Conservation (phyloP, 495 filamentous ascomycete species). For the Aspergillus homomorphus region DNA sequence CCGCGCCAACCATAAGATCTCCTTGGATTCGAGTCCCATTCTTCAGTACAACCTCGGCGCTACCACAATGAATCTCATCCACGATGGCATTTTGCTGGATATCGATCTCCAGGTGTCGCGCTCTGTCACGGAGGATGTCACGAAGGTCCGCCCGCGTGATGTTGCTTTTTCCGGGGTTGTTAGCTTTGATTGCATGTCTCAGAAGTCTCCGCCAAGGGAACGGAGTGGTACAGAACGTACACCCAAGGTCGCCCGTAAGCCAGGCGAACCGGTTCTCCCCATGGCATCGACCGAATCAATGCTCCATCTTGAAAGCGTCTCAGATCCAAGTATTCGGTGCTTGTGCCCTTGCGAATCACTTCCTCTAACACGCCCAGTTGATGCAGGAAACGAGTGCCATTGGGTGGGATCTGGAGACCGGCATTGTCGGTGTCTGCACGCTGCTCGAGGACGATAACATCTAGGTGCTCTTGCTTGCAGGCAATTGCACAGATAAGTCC, state of each 20-base stretch:
- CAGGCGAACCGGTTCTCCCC: neutral
- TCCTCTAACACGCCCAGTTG: neutral
- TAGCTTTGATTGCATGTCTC: neutral
- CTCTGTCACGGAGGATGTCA: neutral
- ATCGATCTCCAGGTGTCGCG: neutral
- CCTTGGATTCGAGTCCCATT: neutral
- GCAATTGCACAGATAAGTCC: slow-evolving; percentile 4
- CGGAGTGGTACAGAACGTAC: neutral
- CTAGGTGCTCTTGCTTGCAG: neutral
- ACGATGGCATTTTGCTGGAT: neutral
- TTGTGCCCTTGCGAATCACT: neutral
- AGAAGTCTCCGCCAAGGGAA: neutral
- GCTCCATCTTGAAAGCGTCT: slow-evolving; percentile 6
- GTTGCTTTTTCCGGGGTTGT: neutral
- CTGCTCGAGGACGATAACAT: neutral
- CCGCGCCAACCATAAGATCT: neutral
- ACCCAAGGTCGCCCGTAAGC: slow-evolving; percentile 5
- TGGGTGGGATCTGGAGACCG: slow-evolving; percentile 6
- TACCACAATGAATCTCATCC: neutral
- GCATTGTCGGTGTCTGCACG: neutral
- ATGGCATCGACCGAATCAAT: slow-evolving; percentile 5
- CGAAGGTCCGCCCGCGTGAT: slow-evolving; percentile 1
- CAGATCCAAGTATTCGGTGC: slow-evolving; percentile 1
- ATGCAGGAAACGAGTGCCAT: neutral
- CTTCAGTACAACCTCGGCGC: neutral